These are phyloP conservation scores for Cocos nucifera DNA, from an alignment of 176 grass and related monocot genomes.

Conservation along the genomic window DNA sequence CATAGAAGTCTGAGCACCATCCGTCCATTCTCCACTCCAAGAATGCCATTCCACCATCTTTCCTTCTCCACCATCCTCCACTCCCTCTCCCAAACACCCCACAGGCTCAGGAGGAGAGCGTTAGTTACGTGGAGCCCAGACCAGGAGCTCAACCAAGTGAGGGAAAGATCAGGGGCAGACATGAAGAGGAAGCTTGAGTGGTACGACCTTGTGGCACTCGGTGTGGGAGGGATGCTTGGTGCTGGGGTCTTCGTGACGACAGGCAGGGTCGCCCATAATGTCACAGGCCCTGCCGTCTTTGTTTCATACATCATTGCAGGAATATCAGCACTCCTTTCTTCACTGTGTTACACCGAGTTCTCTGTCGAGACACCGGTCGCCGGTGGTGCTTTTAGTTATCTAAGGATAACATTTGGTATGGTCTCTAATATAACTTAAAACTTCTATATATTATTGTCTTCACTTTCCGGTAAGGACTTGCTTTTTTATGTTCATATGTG, in stretches of 20 bases:
- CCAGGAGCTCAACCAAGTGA: constrained; percentile 23
- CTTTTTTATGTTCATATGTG: too few relatives aligned
- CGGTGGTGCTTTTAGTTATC: constrained; percentile 26
- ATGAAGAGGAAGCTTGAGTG: constrained; percentile 29
- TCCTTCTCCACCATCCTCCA: constrained; percentile 8
- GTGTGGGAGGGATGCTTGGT: constrained; percentile 24
- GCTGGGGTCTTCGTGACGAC: constrained; percentile 27
- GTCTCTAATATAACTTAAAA: too few relatives aligned
- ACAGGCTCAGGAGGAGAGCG: constrained; percentile 10
- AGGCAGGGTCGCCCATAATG: constrained; percentile 2
- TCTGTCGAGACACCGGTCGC: constrained; percentile 19
- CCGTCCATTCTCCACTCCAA: background rate
- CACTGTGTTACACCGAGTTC: constrained; percentile 29
- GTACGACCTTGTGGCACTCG: constrained; percentile 23
- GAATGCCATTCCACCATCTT: background rate
- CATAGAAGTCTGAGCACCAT: too few relatives aligned
- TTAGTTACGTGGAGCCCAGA: constrained; percentile 18
- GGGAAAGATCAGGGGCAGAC: constrained; percentile 22
- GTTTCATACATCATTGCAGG: constrained; percentile 21
- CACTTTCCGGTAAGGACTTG: too few relatives aligned
- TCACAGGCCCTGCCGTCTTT: constrained; percentile 20
- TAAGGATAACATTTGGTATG: constrained; percentile 25
- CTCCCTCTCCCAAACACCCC: constrained; percentile 12
- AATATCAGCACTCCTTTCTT: constrained; percentile 18
- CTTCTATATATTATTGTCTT: too few relatives aligned